Evolutionary conservation across 208 protist species (phyloP), one percentile per base, ranked within the genome.

Genomic region (Phytomonas sp.): DNA sequence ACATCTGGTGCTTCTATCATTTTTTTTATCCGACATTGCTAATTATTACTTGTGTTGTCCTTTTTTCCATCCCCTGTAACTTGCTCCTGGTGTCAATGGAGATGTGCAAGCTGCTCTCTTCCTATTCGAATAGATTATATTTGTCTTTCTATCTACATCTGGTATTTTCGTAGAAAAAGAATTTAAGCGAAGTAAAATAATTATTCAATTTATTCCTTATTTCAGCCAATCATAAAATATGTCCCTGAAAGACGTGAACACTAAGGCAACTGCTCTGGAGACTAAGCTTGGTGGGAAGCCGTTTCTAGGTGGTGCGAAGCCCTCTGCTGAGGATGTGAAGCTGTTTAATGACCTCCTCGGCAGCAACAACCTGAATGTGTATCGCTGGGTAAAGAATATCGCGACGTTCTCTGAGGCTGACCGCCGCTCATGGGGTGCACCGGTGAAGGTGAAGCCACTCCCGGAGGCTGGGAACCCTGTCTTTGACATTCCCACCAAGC

Each of bases 331-430:
- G 67, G 87, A 90, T 64, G 82, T 90, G 76, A 85, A 84, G 77
- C 46, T 64, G 67, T 88, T 90, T 73, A 87, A 87, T 76, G 82
- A 89, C 67, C 75, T 91, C 61, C 78, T 91, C 15, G 87, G 87
- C 30, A 78, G 62, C 36, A 69, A 60, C 46, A 76, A 92, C 77
- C 62, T 61, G 37, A 78, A 69, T 69, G 40, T 90, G 62, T 83
- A 84, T 75, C 84, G 86, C 31, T 92, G 86, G 86, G 84, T 76
- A 64, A 90, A 90, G 80, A 75, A 90, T 72, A 83, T 92, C 75
- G 81, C 84, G 30, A 84, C 83, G 43, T 89, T 79, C 74, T 76
- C 81, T 20, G 86, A 80, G 70, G 68, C 65, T 31, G 82, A 86
- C 64, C 77, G 80, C 70, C 80, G 81, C 64, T 78, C 73, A 51